Evolutionary conservation across 2,329 filamentous ascomycete species (phyloP).

Genomic region (Niveomyces coronatus): DNA sequence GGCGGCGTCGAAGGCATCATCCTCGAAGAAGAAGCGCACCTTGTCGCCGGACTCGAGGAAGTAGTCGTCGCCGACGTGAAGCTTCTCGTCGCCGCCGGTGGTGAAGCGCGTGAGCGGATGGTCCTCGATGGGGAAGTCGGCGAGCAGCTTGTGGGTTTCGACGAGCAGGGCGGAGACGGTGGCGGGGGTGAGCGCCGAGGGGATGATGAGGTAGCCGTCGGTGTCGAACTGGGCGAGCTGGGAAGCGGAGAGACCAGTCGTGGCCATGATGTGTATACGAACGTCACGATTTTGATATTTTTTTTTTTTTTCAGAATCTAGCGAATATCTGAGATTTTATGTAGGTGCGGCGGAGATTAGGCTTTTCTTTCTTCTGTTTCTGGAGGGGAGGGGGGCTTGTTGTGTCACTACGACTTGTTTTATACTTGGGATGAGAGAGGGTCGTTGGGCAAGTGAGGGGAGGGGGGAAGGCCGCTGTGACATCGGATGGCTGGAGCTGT

Average conservation of each 20-base stretch:
- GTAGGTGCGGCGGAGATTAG: too few species aligned
- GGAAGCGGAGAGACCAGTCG: slow-evolving; percentile 52
- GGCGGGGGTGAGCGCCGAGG: slow-evolving; percentile 56
- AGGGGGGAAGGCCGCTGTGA: too few species aligned
- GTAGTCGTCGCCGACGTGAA: slow-evolving; percentile 93
- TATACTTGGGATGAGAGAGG: too few species aligned
- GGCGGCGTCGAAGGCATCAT: slow-evolving; percentile 66
- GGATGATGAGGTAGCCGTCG: slow-evolving; percentile 87
- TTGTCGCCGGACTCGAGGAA: slow-evolving; percentile 87
- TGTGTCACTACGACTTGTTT: too few species aligned
- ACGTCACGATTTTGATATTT: too few species aligned
- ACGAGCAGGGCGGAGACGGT: slow-evolving; percentile 59
- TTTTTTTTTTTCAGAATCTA: too few species aligned
- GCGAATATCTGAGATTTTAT: too few species aligned
- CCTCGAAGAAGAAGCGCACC: slow-evolving; percentile 94
- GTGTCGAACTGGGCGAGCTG: slow-evolving; percentile 64
- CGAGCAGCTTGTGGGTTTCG: slow-evolving; percentile 66
- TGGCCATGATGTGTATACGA: slow-evolving; percentile 1
- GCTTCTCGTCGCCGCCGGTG: slow-evolving; percentile 53
- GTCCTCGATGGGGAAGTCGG: slow-evolving; percentile 63
- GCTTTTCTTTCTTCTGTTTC: too few species aligned
- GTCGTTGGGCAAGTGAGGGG: too few species aligned
- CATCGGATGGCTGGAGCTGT: too few species aligned
- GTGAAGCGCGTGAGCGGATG: slow-evolving; percentile 94
- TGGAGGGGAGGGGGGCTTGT: too few species aligned